Conservation (phyloP, 805 yeast genomes). For the Pichia scutulata region DNA sequence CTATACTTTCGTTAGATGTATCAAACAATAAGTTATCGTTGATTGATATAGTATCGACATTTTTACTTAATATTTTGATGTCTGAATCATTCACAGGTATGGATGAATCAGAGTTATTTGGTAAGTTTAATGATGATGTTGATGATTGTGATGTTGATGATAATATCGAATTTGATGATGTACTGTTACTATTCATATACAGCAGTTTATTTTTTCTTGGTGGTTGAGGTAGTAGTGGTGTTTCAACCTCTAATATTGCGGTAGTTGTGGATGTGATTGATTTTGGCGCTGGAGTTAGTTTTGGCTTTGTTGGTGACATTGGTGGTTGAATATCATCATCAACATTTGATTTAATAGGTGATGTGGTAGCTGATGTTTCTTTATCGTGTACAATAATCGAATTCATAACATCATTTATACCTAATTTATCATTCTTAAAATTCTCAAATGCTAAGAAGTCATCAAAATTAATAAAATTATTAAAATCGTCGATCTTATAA, state of each 20-base stretch:
- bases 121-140: not conserved
- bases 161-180: not conserved
- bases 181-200: not conserved
- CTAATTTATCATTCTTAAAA: constrained; percentile 13
- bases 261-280: constrained; percentile 11
- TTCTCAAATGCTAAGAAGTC: constrained; percentile 23
- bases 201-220: constrained; percentile 12
- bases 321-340: not conserved
- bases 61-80: constrained; percentile 1
- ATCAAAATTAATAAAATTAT: constrained; percentile 18
- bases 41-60: constrained; percentile 3
- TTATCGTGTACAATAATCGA: constrained; percentile 1
- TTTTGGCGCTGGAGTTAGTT: not conserved
- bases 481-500: constrained; percentile 16
- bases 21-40: not conserved
- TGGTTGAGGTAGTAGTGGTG: constrained; percentile 20
- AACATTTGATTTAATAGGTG: constrained; percentile 7
- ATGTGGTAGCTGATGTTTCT: not conserved
- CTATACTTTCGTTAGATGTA: not conserved
- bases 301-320: not conserved
- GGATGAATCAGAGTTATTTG: constrained; percentile 1
- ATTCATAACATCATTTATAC: constrained; percentile 4
- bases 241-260: not conserved
- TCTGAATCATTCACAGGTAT: constrained; percentile 7
- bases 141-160: constrained; percentile 4